phyloP scores from a whole-genome alignment of 2,329 filamentous ascomycete species.

The Cladosporium sp. region DNA sequence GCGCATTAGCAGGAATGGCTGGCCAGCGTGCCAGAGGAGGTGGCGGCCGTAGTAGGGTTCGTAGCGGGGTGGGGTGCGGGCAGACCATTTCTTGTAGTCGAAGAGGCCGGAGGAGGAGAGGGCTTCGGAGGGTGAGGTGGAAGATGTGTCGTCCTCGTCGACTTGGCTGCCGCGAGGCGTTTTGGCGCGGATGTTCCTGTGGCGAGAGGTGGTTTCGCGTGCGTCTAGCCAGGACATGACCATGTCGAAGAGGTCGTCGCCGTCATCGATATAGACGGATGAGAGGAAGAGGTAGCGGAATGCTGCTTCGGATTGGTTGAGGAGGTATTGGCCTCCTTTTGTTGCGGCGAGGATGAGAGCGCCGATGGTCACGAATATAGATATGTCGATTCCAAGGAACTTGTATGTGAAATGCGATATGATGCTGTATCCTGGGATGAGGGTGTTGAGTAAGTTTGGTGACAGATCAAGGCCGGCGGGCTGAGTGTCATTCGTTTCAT shows the following conservation, averaged over 20 bases:
- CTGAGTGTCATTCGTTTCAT: slow-evolving; percentile 4
- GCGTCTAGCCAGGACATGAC: slow-evolving; percentile 43
- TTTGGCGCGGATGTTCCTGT: slow-evolving; percentile 38
- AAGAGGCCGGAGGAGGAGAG: slow-evolving; percentile 41
- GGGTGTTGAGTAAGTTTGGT: slow-evolving; percentile 44
- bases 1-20: slow-evolving; percentile 40
- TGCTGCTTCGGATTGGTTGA: slow-evolving; percentile 25
- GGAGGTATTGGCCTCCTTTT: slow-evolving; percentile 37
- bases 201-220: slow-evolving; percentile 35
- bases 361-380: slow-evolving; percentile 41
- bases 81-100: slow-evolving; percentile 48
- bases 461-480: slow-evolving; percentile 34
- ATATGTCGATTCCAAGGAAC: slow-evolving; percentile 45
- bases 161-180: slow-evolving; percentile 35
- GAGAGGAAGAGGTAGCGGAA: slow-evolving; percentile 40
- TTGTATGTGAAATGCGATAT: slow-evolving; percentile 42
- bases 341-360: slow-evolving; percentile 39
- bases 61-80: slow-evolving; percentile 45
- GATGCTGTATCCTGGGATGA: slow-evolving; percentile 49
- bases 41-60: slow-evolving; percentile 47
- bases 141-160: slow-evolving; percentile 23
- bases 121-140: slow-evolving; percentile 31
- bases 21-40: slow-evolving; percentile 40
- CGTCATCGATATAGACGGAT: slow-evolving; percentile 41
- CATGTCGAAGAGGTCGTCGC: slow-evolving; percentile 41